Evolutionary conservation across 169 alveolate genomes (phyloP).

Genomic region (Blepharisma undulans): DNA sequence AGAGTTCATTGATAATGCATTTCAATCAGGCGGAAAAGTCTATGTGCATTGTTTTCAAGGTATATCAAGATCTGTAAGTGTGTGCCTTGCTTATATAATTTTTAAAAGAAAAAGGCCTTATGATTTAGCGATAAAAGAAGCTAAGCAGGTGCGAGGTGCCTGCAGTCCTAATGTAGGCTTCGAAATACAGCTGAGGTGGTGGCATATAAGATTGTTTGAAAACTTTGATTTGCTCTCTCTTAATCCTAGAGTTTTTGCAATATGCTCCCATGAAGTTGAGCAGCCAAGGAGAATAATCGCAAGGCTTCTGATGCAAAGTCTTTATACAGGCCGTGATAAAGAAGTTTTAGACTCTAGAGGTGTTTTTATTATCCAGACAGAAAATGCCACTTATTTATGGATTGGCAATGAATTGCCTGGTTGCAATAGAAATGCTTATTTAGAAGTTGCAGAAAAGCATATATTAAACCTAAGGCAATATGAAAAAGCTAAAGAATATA

Average conservation of each 20-base stretch:
- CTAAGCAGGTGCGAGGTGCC: slow-evolving; percentile 65
- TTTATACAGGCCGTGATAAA: neutral
- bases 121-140: slow-evolving; percentile 62
- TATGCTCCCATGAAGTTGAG: slow-evolving; percentile 75
- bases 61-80: slow-evolving; percentile 72
- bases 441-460: slow-evolving; percentile 48
- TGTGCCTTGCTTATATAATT: slow-evolving; percentile 75
- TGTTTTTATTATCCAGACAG: slow-evolving; percentile 43
- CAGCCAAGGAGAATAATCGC: slow-evolving; percentile 73
- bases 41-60: slow-evolving; percentile 84
- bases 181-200: slow-evolving; percentile 64
- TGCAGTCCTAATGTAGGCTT: slow-evolving; percentile 79
- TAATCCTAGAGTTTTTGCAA: slow-evolving; percentile 67
- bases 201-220: slow-evolving; percentile 65
- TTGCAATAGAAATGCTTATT: slow-evolving; percentile 40
- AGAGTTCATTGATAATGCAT: slow-evolving; percentile 67
- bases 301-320: slow-evolving; percentile 46
- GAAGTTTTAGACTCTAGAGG: slow-evolving; percentile 60
- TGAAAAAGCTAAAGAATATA: slow-evolving; percentile 41
- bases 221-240: slow-evolving; percentile 51
- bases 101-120: slow-evolving; percentile 46
- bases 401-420: slow-evolving; percentile 44
- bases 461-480: slow-evolving; percentile 26
- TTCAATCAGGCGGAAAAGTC: slow-evolving; percentile 72
- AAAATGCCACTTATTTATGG: slow-evolving; percentile 48